Base-by-base conservation (phyloP, 225 moss, liverwort and hornwort genomes). In the Antitrichia curtipendula region DNA sequence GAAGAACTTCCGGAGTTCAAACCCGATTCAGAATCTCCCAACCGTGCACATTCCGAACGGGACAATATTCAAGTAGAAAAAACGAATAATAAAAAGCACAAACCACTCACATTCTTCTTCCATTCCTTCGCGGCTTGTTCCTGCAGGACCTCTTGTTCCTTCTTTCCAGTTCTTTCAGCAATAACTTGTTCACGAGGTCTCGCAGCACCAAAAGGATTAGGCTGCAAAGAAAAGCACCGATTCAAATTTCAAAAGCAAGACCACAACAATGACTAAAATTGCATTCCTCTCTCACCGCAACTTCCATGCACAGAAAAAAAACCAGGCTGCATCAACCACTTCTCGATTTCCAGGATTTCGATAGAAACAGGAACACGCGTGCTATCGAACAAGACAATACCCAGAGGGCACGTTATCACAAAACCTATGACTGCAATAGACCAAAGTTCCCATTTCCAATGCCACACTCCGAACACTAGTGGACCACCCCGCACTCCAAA, bases 131-230 rank as follows among this genome's bases (percentile, higher is more conserved):
- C 94, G 50, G 95, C 95, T 90, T 99, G 97, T 91, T 99, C 98
- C 92, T 97, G 89, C 61, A 99, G 50, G 7, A 99, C 96, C 90
- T 99, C 98, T 20, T 95, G 95, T 83, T 99, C 98, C 86, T 97
- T 99, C 86, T 99, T 99, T 73, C 98, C 98, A 86, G 95, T 95
- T 75, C 98, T 93, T 91, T 99, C 98, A 8, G 98, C 98, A 84
- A 99, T 99, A 21, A 99, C 97, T 95, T 99, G 98, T 87, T 99
- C 98, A 60, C 98, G 94, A 34, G 98, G 98, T 87, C 98, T 92
- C 81, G 98, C 98, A n/a, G 97, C 96, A 87, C 98, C 98, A 86
- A 99, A 99, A 7, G 98, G 98, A 92, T 94, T 99, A 87, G 98
- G 98, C 98, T 99, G 94, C 89, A 92, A 32, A 72, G 9, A 86